These are phyloP conservation scores for Aspergillus fumigatus DNA, from an alignment of 2,329 filamentous ascomycete genomes.

Conservation along the genomic window DNA sequence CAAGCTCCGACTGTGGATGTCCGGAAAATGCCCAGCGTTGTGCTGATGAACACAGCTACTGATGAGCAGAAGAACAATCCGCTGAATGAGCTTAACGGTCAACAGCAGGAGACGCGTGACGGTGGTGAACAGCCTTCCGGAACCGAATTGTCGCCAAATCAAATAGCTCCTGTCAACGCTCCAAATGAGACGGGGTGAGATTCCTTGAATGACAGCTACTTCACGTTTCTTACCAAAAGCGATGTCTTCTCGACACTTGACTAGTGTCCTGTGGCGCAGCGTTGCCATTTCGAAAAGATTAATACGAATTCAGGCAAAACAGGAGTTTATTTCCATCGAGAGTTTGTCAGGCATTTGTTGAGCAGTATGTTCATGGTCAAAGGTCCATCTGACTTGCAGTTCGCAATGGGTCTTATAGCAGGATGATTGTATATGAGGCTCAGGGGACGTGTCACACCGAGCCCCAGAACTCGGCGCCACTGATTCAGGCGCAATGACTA, in stretches of 20 bases:
- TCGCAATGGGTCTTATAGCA: background rate
- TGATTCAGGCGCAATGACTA: background rate
- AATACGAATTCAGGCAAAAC: background rate
- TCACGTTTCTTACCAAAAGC: background rate
- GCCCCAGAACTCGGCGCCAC: background rate
- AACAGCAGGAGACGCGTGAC: background rate
- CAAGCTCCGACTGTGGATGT: background rate
- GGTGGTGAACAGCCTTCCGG: background rate
- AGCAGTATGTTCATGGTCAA: background rate
- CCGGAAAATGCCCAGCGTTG: background rate
- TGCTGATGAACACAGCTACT: background rate
- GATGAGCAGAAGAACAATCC: background rate
- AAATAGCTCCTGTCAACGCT: background rate
- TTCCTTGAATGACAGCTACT: background rate
- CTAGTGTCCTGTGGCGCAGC: background rate
- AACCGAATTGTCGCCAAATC: background rate
- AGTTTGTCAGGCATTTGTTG: background rate
- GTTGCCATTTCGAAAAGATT: background rate
- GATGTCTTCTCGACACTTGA: background rate
- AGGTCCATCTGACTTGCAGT: background rate
- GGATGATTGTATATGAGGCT: background rate
- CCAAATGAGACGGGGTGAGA: background rate
- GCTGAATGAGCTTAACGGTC: background rate
- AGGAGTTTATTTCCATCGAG: background rate
- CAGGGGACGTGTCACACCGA: background rate